phyloP scores from a whole-genome alignment of 2,329 filamentous ascomycete species.

The Leptographium radiaticola region DNA sequence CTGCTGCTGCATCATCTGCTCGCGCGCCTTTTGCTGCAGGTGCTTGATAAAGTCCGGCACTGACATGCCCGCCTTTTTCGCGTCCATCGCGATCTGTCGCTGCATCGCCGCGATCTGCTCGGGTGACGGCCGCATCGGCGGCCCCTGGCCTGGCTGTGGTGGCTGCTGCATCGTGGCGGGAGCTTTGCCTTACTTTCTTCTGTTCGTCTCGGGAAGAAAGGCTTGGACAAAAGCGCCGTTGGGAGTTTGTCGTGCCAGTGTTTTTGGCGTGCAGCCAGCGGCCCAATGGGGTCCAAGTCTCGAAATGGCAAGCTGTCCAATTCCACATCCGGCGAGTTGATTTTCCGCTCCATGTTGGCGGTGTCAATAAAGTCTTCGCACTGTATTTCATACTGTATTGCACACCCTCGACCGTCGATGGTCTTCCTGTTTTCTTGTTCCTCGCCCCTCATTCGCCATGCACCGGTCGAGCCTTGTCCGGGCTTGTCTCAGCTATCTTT shows the following conservation, averaged over 20 bases:
- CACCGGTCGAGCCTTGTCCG: not conserved
- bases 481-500: not conserved
- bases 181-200: not conserved
- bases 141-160: slow-evolving; percentile 12
- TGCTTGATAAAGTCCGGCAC: slow-evolving; percentile 72
- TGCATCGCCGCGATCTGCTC: slow-evolving; percentile 82
- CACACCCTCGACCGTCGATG: no score
- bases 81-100: slow-evolving; percentile 68
- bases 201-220: not conserved
- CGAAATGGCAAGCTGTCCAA: slow-evolving; percentile 5
- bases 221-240: not conserved
- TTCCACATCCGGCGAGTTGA: not conserved
- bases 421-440: no score
- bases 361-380: not conserved
- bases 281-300: not conserved
- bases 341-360: not conserved
- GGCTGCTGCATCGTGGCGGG: slow-evolving; percentile 4
- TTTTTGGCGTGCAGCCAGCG: not conserved
- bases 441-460: not conserved
- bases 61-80: slow-evolving; percentile 70
- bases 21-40: slow-evolving; percentile 42
- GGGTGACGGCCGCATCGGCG: slow-evolving; percentile 46
- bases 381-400: not conserved
- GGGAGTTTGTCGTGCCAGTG: not conserved
- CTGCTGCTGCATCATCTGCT: slow-evolving; percentile 33